Base-by-base conservation (phyloP, 2,329 filamentous ascomycete species). In the Macroventuria anomochaeta region DNA sequence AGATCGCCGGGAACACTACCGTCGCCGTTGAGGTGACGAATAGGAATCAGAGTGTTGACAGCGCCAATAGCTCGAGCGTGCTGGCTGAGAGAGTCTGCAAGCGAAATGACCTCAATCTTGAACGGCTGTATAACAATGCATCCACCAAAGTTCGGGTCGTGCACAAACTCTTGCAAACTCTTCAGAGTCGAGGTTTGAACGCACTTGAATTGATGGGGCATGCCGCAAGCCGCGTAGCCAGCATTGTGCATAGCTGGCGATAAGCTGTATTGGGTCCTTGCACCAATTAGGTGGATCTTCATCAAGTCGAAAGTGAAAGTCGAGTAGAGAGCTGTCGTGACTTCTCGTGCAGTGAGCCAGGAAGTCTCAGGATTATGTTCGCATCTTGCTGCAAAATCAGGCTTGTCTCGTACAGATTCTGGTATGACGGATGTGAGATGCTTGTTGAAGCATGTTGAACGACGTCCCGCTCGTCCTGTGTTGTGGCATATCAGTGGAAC, bases 221-320 rank as follows among this genome's bases (percentile, higher is more conserved):
- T 84, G 0, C 88, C 89, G 59, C 85, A 85, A 20, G 81, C 82
- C 46, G 80, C 78, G 53, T 89, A 85, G 0, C 88, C 89, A 5
- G 86, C 81, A 48, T 86, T 89, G 70, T 93, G 89, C 88, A 92
- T 92, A 6, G 87, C 86, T 1, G 89, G 89, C 0, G 89, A 91
- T 50, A 92, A 72, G 68, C 87, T 91, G 75, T 89, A 90, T 42
- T 81, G 83, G 8, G 89, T 85, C 49, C 87, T 87, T 48, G 84
- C 86, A n/a, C 89, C 89, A 43, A 91, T 84, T 28, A 92, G 87
- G 61, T 88, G 89, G 48, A 90, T 85, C 42, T 87, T 85, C 79
- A 92, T 85, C 0, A 86, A 81, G 33, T 91, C 86, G 44, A 86
- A 83, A 1, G 88, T 79, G 53, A 88, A 89, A 1, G 84, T 86